Conservation (phyloP, 495 filamentous ascomycete genomes). For the Aspergillus nidulans region DNA sequence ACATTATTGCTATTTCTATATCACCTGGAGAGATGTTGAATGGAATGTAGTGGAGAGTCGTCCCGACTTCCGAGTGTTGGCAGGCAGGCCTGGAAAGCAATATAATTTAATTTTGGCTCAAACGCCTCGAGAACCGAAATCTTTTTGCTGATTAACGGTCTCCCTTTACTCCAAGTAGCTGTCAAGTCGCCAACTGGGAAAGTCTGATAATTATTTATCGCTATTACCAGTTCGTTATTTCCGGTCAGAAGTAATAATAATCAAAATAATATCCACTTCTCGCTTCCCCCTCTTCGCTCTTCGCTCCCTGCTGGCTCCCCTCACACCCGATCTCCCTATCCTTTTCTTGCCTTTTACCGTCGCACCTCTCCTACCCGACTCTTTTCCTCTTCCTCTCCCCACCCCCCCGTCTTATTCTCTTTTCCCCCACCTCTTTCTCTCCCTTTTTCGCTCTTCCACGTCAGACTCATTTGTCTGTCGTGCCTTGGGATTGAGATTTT, state of each 20-base stretch:
- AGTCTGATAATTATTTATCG: neutral
- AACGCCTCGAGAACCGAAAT: neutral
- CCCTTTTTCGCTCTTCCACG: constrained; percentile 19
- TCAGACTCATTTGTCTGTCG: constrained; percentile 21
- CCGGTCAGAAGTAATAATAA: constrained; percentile 22
- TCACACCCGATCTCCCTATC: constrained; percentile 18
- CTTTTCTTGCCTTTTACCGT: constrained; percentile 18
- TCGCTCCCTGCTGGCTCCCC: constrained; percentile 9
- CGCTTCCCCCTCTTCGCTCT: constrained; percentile 12
- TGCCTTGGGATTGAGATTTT: constrained; percentile 19
- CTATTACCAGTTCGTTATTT: constrained; percentile 16
- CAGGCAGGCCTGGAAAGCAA: neutral
- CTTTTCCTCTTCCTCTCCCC: constrained; percentile 6
- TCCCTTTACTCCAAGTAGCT: neutral
- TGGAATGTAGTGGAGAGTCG: too few relatives aligned
- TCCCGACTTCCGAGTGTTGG: neutral
- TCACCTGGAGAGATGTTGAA: too few relatives aligned
- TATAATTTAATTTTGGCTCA: neutral
- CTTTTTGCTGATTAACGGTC: neutral
- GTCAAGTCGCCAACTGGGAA: neutral
- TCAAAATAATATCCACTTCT: constrained; percentile 9
- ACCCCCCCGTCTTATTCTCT: neutral
- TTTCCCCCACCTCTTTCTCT: constrained; percentile 15
- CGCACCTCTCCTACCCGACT: constrained; percentile 12
- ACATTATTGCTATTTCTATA: too few relatives aligned